Percentiles rank a stretch among this genome's conserved stretches.
phyloP scores from a whole-genome alignment of 495 filamentous ascomycete genomes.

The Penicillium longicatenatum region DNA sequence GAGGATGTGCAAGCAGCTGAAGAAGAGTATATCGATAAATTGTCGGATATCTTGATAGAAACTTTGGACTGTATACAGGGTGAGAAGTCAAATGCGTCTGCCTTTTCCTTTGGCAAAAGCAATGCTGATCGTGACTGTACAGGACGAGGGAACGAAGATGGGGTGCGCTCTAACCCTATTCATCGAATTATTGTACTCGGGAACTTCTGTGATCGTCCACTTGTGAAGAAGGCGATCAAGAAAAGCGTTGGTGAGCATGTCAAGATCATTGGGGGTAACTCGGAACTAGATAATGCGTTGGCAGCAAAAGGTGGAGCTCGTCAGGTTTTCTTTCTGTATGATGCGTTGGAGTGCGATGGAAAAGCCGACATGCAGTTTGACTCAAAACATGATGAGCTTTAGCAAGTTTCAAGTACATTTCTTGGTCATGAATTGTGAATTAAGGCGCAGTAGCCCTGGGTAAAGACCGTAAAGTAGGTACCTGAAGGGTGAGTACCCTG shows the following conservation, averaged over 20 bases:
- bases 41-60: not conserved
- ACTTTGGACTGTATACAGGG: not conserved
- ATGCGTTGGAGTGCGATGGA: too few relatives aligned
- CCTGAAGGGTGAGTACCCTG: too few relatives aligned
- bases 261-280: not conserved
- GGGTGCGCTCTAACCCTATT: not conserved
- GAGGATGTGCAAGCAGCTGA: conserved; percentile 1
- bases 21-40: not conserved
- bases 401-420: too few relatives aligned
- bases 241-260: conserved; percentile 2
- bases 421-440: too few relatives aligned
- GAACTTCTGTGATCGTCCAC: not conserved
- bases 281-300: not conserved
- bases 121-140: not conserved
- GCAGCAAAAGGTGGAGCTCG: not conserved
- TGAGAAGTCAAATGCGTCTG: not conserved
- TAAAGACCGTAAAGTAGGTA: too few relatives aligned
- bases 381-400: not conserved
- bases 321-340: not conserved
- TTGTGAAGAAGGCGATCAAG: not conserved
- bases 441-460: too few relatives aligned
- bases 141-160: not conserved
- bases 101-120: not conserved
- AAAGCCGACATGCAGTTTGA: too few relatives aligned
- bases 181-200: not conserved